Percentiles rank a stretch among this genome's conserved stretches.
phyloP scores from a whole-genome alignment of 495 filamentous ascomycete species.

The Aspergillus sclerotioniger region DNA sequence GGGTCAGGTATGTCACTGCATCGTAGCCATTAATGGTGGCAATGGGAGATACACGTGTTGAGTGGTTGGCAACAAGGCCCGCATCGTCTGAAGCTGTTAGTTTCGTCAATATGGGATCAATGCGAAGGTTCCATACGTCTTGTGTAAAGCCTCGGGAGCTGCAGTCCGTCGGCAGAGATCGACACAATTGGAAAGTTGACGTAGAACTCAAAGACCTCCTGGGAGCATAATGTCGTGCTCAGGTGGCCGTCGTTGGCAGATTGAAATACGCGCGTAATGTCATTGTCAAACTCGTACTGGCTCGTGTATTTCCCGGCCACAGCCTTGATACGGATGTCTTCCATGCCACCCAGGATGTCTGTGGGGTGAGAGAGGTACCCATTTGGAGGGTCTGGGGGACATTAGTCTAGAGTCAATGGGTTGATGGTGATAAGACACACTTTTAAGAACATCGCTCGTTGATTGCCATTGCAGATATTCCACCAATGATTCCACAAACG shows the following conservation, averaged over 20 bases:
- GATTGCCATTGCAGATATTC: slow-evolving; percentile 58
- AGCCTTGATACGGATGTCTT: slow-evolving; percentile 41
- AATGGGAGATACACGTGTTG: slow-evolving; percentile 26
- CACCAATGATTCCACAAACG: slow-evolving; percentile 54
- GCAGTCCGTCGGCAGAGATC: slow-evolving; percentile 36
- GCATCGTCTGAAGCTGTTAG: slow-evolving; percentile 20
- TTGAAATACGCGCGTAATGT: slow-evolving; percentile 36
- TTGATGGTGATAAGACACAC: too few relatives aligned
- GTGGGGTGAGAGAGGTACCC: slow-evolving; percentile 54
- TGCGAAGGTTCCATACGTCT: too few relatives aligned
- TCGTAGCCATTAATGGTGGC: slow-evolving; percentile 34
- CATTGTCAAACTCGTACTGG: slow-evolving; percentile 52
- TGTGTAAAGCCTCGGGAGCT: slow-evolving; percentile 34
- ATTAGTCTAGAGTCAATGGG: too few relatives aligned
- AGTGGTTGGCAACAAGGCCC: slow-evolving; percentile 13
- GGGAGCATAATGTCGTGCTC: slow-evolving; percentile 26
- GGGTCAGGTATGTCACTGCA: slow-evolving; percentile 27
- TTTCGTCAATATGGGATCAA: too few relatives aligned
- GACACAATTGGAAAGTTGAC: slow-evolving; percentile 31
- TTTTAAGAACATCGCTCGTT: slow-evolving; percentile 52
- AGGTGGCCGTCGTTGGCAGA: slow-evolving; percentile 54
- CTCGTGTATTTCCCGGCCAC: slow-evolving; percentile 33
- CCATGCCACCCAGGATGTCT: slow-evolving; percentile 49
- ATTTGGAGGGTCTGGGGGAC: slow-evolving; percentile 41
- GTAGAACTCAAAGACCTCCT: slow-evolving; percentile 24